Evolutionary conservation across 1,139 yeast genomes (phyloP).

Genomic region (Suhomyces bokatorum): DNA sequence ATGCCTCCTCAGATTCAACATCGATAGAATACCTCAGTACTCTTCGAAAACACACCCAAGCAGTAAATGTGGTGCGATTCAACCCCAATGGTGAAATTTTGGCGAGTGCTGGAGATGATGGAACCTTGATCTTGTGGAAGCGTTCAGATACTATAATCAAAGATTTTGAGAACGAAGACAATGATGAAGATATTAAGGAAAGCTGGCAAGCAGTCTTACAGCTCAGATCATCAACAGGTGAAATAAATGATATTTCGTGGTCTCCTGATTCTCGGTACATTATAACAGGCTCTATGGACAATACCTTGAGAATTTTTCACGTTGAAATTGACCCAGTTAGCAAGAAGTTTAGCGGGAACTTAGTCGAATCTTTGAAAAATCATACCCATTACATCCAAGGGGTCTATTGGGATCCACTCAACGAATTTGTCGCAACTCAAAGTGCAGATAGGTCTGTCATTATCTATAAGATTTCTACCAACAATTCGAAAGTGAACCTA

Average conservation of each 20-base stretch:
- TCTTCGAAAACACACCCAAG: conserved; percentile 84
- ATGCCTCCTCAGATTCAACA: conserved; percentile 2
- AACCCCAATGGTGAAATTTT: conserved; percentile 63
- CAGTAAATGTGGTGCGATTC: conserved; percentile 88
- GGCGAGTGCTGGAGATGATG: conserved; percentile 96
- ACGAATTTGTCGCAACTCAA: conserved; percentile 78
- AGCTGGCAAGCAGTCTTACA: conserved; percentile 65
- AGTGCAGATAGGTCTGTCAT: conserved; percentile 85
- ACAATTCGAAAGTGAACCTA: conserved; percentile 8
- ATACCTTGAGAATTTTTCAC: conserved; percentile 68
- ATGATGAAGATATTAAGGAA: conserved; percentile 60
- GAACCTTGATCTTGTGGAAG: conserved; percentile 79
- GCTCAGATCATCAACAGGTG: conserved; percentile 64
- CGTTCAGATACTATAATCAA: conserved; percentile 52
- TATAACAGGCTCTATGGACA: conserved; percentile 92
- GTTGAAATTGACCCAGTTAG: conserved; percentile 21
- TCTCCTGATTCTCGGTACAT: conserved; percentile 76
- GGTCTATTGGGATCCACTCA: conserved; percentile 89
- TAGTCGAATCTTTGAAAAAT: conserved; percentile 63
- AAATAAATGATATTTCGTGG: conserved; percentile 90
- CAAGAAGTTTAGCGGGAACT: conserved; percentile 46
- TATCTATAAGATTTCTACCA: conserved; percentile 40
- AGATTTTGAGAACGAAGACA: conserved; percentile 58
- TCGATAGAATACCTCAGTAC: conserved; percentile 71
- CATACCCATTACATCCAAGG: conserved; percentile 95